Conservation (phyloP, 805 yeast genomes). For the Martiniozyma abietophila region DNA sequence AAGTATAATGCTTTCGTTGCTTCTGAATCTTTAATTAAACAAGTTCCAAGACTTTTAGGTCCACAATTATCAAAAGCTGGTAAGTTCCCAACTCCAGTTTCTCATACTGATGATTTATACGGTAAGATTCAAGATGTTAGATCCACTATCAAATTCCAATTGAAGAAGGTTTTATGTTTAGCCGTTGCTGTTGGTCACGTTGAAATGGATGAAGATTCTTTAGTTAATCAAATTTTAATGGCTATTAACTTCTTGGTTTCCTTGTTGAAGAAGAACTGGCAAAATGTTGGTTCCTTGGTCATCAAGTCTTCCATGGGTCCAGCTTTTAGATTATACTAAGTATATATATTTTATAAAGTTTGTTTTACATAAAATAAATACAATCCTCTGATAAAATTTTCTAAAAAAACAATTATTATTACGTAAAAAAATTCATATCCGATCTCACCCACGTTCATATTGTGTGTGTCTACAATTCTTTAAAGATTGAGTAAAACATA, state of each 20-base stretch:
- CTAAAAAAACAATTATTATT: no score
- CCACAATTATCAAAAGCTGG: conserved; percentile 99
- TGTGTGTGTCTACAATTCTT: not conserved
- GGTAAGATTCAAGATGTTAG: conserved; percentile 92
- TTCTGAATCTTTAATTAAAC: conserved; percentile 98
- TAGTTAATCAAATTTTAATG: conserved; percentile 97
- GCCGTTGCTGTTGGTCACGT: conserved; percentile 99
- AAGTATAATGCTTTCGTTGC: conserved; percentile 99
- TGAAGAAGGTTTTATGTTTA: conserved; percentile 98
- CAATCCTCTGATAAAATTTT: no score
- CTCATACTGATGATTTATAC: conserved; percentile 98
- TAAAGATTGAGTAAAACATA: not conserved
- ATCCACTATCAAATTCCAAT: conserved; percentile 99
- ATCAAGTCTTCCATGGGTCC: conserved; percentile 99
- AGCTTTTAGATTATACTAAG: conserved; percentile 97
- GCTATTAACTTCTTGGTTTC: conserved; percentile 99
- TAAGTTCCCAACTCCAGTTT: conserved; percentile 99
- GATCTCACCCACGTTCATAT: no score
- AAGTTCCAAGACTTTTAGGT: conserved; percentile 99
- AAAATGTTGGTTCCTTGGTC: conserved; percentile 98
- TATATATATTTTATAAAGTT: conserved; percentile 1
- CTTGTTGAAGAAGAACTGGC: conserved; percentile 99
- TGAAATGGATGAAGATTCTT: conserved; percentile 95
- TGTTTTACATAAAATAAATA: conserved; percentile 2
- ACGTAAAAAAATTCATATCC: no score